Percentiles rank a stretch among this genome's conserved stretches.
These are phyloP conservation scores for Solanum lycopersicoides DNA, from an alignment of 257 asterid genomes.

Conservation along the genomic window DNA sequence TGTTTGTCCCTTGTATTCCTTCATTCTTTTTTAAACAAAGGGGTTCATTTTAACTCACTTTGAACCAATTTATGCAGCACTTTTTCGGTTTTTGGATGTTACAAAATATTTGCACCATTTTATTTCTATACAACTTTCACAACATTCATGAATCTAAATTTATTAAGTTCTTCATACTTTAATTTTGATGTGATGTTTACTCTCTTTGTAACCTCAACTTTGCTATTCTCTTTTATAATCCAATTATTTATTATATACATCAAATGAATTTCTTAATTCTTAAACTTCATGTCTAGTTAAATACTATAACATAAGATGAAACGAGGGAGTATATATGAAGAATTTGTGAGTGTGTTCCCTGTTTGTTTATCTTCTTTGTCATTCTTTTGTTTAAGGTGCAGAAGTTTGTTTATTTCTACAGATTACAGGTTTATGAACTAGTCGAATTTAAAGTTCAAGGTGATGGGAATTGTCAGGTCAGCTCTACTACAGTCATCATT, in stretches of 20 bases:
- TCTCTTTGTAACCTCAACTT: not conserved
- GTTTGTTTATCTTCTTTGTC: not conserved
- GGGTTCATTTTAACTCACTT: not conserved
- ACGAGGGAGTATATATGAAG: not conserved
- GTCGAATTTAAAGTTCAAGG: constrained; percentile 85
- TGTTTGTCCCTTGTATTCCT: not conserved
- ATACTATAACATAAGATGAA: not conserved
- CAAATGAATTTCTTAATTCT: not conserved
- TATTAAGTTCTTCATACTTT: not conserved
- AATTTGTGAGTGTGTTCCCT: not conserved
- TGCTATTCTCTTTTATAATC: not conserved
- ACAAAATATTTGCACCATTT: not conserved
- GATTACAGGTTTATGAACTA: constrained; percentile 79
- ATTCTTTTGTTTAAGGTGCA: not conserved
- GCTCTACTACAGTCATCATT: not conserved
- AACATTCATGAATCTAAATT: not conserved
- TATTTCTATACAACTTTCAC: not conserved
- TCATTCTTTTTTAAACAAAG: not conserved
- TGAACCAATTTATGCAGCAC: not conserved
- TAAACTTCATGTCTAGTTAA: not conserved
- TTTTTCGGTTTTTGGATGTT: not conserved
- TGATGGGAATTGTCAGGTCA: constrained; percentile 97
- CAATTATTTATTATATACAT: not conserved
- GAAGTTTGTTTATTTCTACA: constrained; percentile 20
- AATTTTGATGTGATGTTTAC: not conserved